phyloP scores from a whole-genome alignment of 805 yeast genomes.

The Metschnikowia cubensis region DNA sequence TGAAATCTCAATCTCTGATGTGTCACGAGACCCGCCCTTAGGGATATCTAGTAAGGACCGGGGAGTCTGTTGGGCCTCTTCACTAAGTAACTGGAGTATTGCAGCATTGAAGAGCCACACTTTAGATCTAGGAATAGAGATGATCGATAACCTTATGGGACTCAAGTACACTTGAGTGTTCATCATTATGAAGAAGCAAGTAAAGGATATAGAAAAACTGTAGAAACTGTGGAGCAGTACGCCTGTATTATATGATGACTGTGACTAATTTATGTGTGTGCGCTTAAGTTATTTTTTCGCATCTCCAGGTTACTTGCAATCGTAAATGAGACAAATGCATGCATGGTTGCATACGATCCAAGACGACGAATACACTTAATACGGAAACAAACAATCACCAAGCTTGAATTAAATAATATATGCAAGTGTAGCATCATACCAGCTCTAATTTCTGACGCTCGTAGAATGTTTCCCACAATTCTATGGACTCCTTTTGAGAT shows the following conservation, averaged over 20 bases:
- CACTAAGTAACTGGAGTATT: slow-evolving; percentile 44
- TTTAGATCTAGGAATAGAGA: slow-evolving; percentile 50
- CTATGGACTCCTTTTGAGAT: slow-evolving; percentile 86
- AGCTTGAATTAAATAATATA: neutral
- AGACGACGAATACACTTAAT: neutral
- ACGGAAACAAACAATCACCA: neutral
- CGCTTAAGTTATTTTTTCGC: slow-evolving; percentile 1
- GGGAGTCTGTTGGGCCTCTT: slow-evolving; percentile 23
- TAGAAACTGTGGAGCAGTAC: neutral
- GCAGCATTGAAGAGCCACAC: slow-evolving; percentile 54
- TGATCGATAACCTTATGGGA: slow-evolving; percentile 42
- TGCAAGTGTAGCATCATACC: slow-evolving; percentile 4
- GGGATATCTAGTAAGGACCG: slow-evolving; percentile 5
- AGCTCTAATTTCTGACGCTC: slow-evolving; percentile 37
- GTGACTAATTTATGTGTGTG: slow-evolving; percentile 3
- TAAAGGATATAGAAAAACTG: too few species aligned
- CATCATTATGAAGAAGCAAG: slow-evolving; percentile 18
- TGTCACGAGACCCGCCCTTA: neutral
- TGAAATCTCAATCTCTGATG: neutral
- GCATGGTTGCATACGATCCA: neutral
- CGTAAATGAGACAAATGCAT: neutral
- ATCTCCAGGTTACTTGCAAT: neutral
- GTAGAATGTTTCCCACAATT: slow-evolving; percentile 85
- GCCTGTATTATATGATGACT: neutral
- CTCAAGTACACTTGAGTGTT: slow-evolving; percentile 48